phyloP scores from a whole-genome alignment of 768 basidiomycete species.

The Russula emetica region DNA sequence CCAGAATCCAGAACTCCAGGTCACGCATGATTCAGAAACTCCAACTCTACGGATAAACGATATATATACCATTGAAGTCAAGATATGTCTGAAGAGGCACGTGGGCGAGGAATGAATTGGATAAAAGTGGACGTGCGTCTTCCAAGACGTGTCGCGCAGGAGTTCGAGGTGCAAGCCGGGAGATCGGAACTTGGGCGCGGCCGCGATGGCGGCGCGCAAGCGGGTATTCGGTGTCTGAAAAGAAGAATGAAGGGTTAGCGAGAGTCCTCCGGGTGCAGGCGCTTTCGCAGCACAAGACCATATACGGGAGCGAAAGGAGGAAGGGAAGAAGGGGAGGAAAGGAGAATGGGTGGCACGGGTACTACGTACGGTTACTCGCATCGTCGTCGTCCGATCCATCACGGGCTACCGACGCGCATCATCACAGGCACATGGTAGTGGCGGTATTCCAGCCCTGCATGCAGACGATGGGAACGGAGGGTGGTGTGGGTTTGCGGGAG shows the following conservation, averaged over 20 bases:
- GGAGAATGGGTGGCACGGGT: too few relatives aligned
- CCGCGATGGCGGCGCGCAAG: slow-evolving; percentile 28
- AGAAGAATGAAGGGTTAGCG: slow-evolving; percentile 45
- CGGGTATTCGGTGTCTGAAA: slow-evolving; percentile 35
- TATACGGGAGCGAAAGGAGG: slow-evolving; percentile 41
- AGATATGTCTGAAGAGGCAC: slow-evolving; percentile 51
- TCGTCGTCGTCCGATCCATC: too few relatives aligned
- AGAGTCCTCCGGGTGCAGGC: slow-evolving; percentile 35
- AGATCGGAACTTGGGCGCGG: slow-evolving; percentile 62
- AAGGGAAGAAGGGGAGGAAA: too few relatives aligned
- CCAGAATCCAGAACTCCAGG: slow-evolving; percentile 65
- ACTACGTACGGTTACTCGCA: too few relatives aligned
- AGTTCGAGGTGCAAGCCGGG: slow-evolving; percentile 62
- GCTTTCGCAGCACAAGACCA: slow-evolving; percentile 55
- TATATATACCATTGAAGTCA: slow-evolving; percentile 84
- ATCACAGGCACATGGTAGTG: too few relatives aligned
- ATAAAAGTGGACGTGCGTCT: slow-evolving; percentile 59
- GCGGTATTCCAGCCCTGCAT: too few relatives aligned
- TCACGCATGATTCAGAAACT: slow-evolving; percentile 64
- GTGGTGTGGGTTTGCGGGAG: too few relatives aligned
- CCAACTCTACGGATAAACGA: slow-evolving; percentile 55
- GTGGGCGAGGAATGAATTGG: slow-evolving; percentile 67
- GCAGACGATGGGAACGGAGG: too few relatives aligned
- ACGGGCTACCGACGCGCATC: too few relatives aligned
- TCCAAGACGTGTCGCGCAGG: slow-evolving; percentile 53